Base-by-base conservation (phyloP, 2,329 filamentous ascomycete species). In the Apiospora marii region DNA sequence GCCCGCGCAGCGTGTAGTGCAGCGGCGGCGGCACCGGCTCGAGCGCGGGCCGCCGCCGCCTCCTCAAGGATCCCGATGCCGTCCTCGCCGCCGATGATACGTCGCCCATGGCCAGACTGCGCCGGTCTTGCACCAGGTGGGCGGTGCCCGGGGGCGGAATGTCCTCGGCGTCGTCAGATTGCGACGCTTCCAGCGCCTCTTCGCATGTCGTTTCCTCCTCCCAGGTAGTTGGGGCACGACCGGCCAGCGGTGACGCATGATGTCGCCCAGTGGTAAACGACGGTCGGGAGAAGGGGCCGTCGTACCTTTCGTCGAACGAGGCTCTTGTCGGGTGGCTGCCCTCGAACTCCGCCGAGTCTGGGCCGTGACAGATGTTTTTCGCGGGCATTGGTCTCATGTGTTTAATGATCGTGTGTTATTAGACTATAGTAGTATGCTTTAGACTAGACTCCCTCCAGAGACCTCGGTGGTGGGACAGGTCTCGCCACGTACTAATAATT, bases 1-100 rank as follows among this genome's bases (percentile, higher is more conserved):
- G 22, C n/a, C 71, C 72, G n/a, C 69, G 71, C n/a, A 74, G 69
- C 2, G 73, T 73, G 71, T 74, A 75, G 64, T 74, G 70, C 19
- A 75, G 48, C 68, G 71, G 48, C 41, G 74, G 74, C 12, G 74
- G 74, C 16, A 69, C 51, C 16, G 73, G 72, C 37, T 64, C 37
- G 1, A 43, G 14, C 37, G 37, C 37, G 5, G 49, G 24, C 24
- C 6, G 24, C 10, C n/a, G n/a, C n/a, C n/a, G n/a, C n/a, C n/a
- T n/a, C n/a, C 49, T 53, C 12, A 5, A 16, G 27, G 49, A 48
- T 22, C n/a, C n/a, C n/a, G 19, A n/a, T 2, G 27, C n/a, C 48
- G 48, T n/a, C 51, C 27, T 30, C 48, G 51, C 8, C 22, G n/a
- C 0, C 27, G 51, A 12, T 12, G 49, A 1, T 27, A 13, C 51